Evolutionary conservation across 805 yeast species (phyloP), one percentile per base, ranked within the genome.

Genomic region (Cyberlindnera veronae): DNA sequence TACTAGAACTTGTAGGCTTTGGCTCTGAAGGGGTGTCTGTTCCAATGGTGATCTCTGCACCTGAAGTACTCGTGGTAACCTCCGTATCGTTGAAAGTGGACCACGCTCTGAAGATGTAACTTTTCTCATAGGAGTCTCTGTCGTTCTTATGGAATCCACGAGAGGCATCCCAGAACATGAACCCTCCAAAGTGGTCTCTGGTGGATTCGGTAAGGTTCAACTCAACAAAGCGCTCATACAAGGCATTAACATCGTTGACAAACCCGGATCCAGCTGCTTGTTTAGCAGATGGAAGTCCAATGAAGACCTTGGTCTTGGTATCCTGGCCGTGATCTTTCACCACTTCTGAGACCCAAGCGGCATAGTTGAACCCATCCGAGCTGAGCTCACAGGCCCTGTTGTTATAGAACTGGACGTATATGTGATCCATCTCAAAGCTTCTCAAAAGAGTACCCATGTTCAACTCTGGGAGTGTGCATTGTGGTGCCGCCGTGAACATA

Each of bases 101-200:
- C 55, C 57, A 50, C 4, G 51, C 50, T 20, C 46, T 42, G 31
- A 38, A 48, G 21, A 55, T 53, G 33, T 53, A 55, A 32, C 58
- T 51, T 3, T 31, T 34, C 16, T 44, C 50, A 13, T 31, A 29
- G 1, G 68, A 71, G 34, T 60, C 65, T 26, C 61, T 59, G 18
- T 55, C 58, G 20, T 53, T 50, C 50, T 68, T 67, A 34, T 65
- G 52, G 51, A 71, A 75, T 31, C 80, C 90, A 54, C 82, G 84
- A 30, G 89, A 79, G 12, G 95, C 95, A 62, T 88, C 95, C 97
- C 98, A 90, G 45, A 89, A 66, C 73, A 83, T 77, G 55, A 90
- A 72, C 48, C 98, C 98, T 38, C 95, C 96, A 57, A 89, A 84
- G 48, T 64, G 58, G 1, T 56, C 31, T n/a, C 42, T 32, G 9